Percentiles rank a stretch among this genome's conserved stretches.
phyloP scores from a whole-genome alignment of 2,329 filamentous ascomycete species.

The Talaromyces rugulosus region DNA sequence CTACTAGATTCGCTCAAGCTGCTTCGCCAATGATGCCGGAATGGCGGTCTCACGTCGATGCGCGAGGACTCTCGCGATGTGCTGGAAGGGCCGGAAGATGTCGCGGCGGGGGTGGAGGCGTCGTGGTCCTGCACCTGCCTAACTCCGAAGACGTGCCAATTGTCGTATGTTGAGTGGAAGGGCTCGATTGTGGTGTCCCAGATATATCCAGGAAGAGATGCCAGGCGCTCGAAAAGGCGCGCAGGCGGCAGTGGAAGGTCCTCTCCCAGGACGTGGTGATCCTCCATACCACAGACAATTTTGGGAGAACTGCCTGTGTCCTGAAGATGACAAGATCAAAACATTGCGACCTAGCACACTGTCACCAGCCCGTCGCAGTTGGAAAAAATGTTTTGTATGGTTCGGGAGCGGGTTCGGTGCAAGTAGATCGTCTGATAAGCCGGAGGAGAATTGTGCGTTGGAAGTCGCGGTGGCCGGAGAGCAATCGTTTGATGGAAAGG shows the following conservation, averaged over 20 bases:
- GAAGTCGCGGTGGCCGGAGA: background rate
- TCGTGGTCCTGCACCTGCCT: conserved; percentile 52
- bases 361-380: background rate
- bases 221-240: conserved; percentile 67
- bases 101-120: conserved; percentile 44
- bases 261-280: conserved; percentile 37
- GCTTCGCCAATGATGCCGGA: conserved; percentile 45
- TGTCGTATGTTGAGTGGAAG: conserved; percentile 68
- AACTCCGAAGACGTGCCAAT: conserved; percentile 71
- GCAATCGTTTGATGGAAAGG: background rate
- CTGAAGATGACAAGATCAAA: background rate
- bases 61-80: conserved; percentile 41
- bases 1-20: conserved; percentile 50
- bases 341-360: background rate
- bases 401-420: background rate
- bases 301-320: conserved; percentile 1
- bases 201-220: conserved; percentile 68
- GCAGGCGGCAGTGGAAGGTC: conserved; percentile 55
- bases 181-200: conserved; percentile 63
- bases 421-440: background rate
- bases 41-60: conserved; percentile 34
- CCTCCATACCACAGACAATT: conserved; percentile 19
- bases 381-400: background rate
- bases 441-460: background rate
- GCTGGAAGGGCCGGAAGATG: conserved; percentile 40